phyloP scores from a whole-genome alignment of 805 yeast species.

The Tetrapisispora phaffii region DNA sequence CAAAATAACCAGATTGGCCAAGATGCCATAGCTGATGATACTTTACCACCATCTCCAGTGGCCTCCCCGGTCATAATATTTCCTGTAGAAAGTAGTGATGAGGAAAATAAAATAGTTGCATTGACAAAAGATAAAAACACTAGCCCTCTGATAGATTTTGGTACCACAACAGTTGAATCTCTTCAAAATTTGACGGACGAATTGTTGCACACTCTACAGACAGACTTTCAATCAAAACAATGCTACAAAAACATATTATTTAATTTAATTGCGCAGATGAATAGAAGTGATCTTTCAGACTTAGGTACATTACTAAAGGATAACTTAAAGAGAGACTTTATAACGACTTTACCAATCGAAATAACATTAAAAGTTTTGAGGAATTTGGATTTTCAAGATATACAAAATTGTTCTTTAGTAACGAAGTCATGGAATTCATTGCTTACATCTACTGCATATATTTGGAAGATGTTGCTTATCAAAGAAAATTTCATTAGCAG shows the following conservation, averaged over 20 bases:
- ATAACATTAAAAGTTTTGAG: slow-evolving; percentile 55
- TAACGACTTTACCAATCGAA: slow-evolving; percentile 66
- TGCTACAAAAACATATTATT: slow-evolving; percentile 19
- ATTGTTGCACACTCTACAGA: slow-evolving; percentile 9
- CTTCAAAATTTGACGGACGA: slow-evolving; percentile 5
- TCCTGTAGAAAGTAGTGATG: neutral
- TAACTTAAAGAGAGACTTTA: slow-evolving; percentile 59
- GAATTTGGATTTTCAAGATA: slow-evolving; percentile 51
- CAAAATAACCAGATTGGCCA: neutral
- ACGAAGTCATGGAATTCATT: slow-evolving; percentile 60
- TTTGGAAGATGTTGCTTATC: slow-evolving; percentile 63
- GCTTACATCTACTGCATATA: slow-evolving; percentile 46
- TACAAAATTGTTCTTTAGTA: slow-evolving; percentile 53
- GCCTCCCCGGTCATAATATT: slow-evolving; percentile 19
- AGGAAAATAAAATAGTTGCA: neutral
- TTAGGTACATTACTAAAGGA: slow-evolving; percentile 23
- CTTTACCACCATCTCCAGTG: slow-evolving; percentile 25
- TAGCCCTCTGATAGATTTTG: neutral
- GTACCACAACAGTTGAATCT: neutral
- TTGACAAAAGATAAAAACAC: neutral
- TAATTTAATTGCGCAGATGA: slow-evolving; percentile 19
- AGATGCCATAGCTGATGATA: slow-evolving; percentile 14
- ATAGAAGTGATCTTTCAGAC: slow-evolving; percentile 26
- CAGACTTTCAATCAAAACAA: slow-evolving; percentile 7
- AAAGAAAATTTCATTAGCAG: slow-evolving; percentile 50